phyloP scores from a whole-genome alignment of 768 basidiomycete species.

The Amanita molliuscula region DNA sequence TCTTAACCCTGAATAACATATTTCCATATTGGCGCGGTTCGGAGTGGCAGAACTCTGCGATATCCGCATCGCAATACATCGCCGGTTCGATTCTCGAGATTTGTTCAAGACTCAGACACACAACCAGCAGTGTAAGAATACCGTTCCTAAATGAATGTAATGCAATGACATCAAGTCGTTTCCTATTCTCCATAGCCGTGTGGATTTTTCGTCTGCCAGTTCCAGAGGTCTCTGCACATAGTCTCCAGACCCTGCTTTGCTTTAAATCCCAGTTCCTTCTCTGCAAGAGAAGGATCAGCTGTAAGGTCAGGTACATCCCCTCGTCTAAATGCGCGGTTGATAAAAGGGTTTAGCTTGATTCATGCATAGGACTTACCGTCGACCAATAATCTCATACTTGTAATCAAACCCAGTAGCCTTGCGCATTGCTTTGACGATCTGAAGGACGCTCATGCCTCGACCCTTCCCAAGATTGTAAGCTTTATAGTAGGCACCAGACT shows the following conservation, averaged over 20 bases:
- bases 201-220: conserved; percentile 95
- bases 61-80: too few species aligned
- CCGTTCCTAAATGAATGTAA: not conserved
- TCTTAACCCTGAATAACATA: not conserved
- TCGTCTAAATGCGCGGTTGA: conserved; percentile 34
- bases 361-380: conserved; percentile 51
- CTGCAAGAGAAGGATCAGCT: conserved; percentile 84
- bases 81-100: too few species aligned
- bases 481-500: conserved; percentile 59
- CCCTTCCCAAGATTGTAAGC: conserved; percentile 97
- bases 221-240: conserved; percentile 97
- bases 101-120: too few species aligned
- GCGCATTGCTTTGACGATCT: conserved; percentile 93
- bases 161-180: not conserved
- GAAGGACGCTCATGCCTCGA: conserved; percentile 81
- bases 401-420: conserved; percentile 84
- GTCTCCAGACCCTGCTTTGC: conserved; percentile 73
- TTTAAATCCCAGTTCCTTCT: conserved; percentile 88
- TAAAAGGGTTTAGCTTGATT: not conserved
- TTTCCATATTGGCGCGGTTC: too few species aligned
- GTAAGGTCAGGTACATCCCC: conserved; percentile 97
- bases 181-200: conserved; percentile 44
- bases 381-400: conserved; percentile 81
- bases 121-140: not conserved
- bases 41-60: too few species aligned